A percentile compares a stretch with the other conserved stretches of the same genome.
phyloP scores from a whole-genome alignment of 129 eudicot species.

The Heracleum sosnowskyi region DNA sequence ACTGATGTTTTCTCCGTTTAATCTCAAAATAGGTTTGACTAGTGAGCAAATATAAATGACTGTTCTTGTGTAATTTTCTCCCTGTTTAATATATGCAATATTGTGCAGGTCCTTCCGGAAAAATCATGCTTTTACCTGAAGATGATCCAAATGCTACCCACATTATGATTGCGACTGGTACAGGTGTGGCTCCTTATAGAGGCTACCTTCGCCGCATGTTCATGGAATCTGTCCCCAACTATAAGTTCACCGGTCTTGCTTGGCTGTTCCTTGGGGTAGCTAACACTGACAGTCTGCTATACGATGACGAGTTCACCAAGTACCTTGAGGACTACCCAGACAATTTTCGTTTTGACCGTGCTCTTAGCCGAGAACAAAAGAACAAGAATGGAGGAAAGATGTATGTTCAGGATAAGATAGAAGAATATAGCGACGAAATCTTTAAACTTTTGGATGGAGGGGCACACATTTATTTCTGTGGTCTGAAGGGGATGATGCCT shows the following conservation, averaged over 20 bases:
- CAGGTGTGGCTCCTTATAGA: constrained; percentile 97
- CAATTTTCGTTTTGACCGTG: constrained; percentile 72
- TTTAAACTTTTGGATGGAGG: constrained; percentile 79
- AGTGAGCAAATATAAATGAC: background rate
- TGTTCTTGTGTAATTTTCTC: background rate
- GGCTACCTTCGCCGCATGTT: constrained; percentile 98
- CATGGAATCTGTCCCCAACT: constrained; percentile 84
- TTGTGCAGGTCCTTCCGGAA: constrained; percentile 85
- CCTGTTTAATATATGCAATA: background rate
- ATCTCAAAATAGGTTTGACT: background rate
- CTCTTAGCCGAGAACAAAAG: constrained; percentile 90
- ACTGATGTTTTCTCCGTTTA: background rate
- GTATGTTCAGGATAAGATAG: constrained; percentile 97
- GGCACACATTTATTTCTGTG: constrained; percentile 95
- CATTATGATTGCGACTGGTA: constrained; percentile 97
- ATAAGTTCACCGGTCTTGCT: constrained; percentile 79
- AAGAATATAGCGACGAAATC: constrained; percentile 89
- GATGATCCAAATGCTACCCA: constrained; percentile 83
- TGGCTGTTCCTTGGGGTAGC: constrained; percentile 99
- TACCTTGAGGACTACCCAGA: constrained; percentile 73
- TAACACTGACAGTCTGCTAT: constrained; percentile 82
- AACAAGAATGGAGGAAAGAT: constrained; percentile 89
- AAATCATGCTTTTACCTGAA: constrained; percentile 96
- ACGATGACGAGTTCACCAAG: constrained; percentile 78
- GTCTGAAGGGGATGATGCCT: constrained; percentile 99